Evolutionary conservation across 108 stramenopile genomes (phyloP), one percentile per base, ranked within the genome.

Genomic region (Hondaea fermentalgiana): DNA sequence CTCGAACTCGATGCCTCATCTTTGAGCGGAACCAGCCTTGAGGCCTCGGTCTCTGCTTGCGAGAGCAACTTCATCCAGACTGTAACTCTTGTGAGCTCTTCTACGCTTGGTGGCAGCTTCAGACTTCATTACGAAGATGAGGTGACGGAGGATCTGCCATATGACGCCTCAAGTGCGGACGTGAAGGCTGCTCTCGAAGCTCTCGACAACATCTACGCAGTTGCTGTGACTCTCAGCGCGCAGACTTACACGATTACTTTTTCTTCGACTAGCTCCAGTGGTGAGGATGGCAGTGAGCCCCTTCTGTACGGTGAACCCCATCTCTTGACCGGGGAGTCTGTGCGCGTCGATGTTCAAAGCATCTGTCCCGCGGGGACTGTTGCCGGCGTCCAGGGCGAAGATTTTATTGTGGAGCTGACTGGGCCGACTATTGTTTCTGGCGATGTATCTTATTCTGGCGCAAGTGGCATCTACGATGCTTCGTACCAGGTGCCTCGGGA

Each of bases 381-480:
- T 55, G 94, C 93, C 23, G 96, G 96, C 23, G 87, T 91, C 29
- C 69, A 87, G 44, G 95, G 96, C 55, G 51, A 92, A 49, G 89
- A 91, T 53, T 96, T 94, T 89, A 72, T 91, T 42, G 92, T 92
- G 17, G 29, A 88, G 14, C 87, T 96, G 16, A 60, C 90, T 35
- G 95, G 95, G 5, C 47, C 89, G 8, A 72, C 87, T 16, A 60
- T 69, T 5, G 91, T 90, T 16, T 59, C 72, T 12, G 88, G 91
- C 53, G 87, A 94, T 45, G 92, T 91, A 16, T 19, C 88, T 17
- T 91, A 94, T 88, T 25, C 16, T 5, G 88, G 89, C 57, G 57
- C 76, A 45, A 28, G 87, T 25, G 96, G 95, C 43, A 21, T 88
- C 29, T 96, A 95, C 87, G 28, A 58, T 12, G 95, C 88, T 59